A percentile compares a stretch with the other conserved stretches of the same genome.
Evolutionary conservation across 768 basidiomycete genomes (phyloP).

Genomic region (Mycena vulgaris): DNA sequence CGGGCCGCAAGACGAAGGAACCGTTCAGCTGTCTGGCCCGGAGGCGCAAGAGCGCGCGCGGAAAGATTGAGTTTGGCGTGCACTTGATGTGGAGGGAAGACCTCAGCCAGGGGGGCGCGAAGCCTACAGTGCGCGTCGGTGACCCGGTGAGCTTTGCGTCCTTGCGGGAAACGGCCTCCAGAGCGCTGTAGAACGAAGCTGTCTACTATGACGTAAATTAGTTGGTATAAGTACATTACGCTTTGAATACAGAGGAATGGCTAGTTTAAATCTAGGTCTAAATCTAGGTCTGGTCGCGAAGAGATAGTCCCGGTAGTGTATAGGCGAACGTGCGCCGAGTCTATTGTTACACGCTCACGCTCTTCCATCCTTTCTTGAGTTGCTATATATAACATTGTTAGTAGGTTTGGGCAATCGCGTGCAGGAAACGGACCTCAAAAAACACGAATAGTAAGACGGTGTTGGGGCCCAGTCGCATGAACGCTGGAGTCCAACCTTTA

Average conservation of each 20-base stretch:
- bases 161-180: constrained; percentile 4
- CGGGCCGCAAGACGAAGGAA: constrained; percentile 38
- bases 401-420: neutral
- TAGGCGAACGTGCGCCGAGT: constrained; percentile 17
- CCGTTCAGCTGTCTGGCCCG: constrained; percentile 38
- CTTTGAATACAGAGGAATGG: constrained; percentile 10
- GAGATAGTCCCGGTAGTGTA: constrained; percentile 10
- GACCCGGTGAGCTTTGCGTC: constrained; percentile 30
- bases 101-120: constrained; percentile 24
- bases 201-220: constrained; percentile 21
- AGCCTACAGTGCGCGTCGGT: constrained; percentile 16
- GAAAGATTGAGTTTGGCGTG: constrained; percentile 39
- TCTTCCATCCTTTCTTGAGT: constrained; percentile 77
- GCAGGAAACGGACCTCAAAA: constrained; percentile 69
- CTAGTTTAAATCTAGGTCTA: constrained; percentile 23
- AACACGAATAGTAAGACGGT: constrained; percentile 90
- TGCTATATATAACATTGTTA: constrained; percentile 60
- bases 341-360: constrained; percentile 28
- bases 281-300: constrained; percentile 3
- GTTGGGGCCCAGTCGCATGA: constrained; percentile 87
- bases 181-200: neutral
- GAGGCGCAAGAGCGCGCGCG: constrained; percentile 33
- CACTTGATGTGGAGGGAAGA: constrained; percentile 40
- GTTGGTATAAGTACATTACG: constrained; percentile 22
- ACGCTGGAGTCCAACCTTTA: constrained; percentile 93